Percentiles rank a stretch among this genome's conserved stretches.
phyloP scores from a whole-genome alignment of 371 early-diverging fungal species.

The Catenaria anguillulae region DNA sequence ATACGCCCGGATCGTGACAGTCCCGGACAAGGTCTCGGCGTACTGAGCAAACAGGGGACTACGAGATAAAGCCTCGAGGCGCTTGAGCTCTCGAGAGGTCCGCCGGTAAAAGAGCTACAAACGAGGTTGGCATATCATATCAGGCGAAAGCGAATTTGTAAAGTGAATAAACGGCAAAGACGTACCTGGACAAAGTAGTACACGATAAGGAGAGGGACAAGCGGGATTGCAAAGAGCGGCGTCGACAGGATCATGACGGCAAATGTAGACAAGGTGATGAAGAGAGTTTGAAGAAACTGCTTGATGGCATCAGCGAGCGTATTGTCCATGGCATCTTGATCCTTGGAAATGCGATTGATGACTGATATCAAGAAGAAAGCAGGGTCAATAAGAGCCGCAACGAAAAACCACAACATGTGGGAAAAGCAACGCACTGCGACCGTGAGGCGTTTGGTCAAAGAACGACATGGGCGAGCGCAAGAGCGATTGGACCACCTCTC shows the following conservation, averaged over 20 bases:
- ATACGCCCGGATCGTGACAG: conserved; percentile 70
- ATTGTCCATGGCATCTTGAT: too few species aligned
- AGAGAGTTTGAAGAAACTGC: conserved; percentile 30
- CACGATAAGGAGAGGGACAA: conserved; percentile 37
- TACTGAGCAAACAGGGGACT: conserved; percentile 65
- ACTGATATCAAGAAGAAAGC: conserved; percentile 79
- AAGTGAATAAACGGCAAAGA: too few species aligned
- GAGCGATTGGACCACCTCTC: conserved; percentile 12
- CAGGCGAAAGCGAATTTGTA: too few species aligned
- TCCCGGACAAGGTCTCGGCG: conserved; percentile 8
- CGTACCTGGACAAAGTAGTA: conserved; percentile 52
- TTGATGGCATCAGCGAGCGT: conserved; percentile 51
- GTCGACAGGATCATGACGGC: conserved; percentile 42
- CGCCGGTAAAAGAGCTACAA: too few species aligned
- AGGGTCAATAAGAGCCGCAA: too few species aligned
- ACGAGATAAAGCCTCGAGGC: conserved; percentile 58
- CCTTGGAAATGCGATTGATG: conserved; percentile 74
- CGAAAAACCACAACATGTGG: conserved; percentile 66
- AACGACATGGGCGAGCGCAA: conserved; percentile 74
- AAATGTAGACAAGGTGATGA: conserved; percentile 46
- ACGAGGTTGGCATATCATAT: too few species aligned
- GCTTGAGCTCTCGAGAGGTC: conserved; percentile 63
- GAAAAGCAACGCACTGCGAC: conserved; percentile 82
- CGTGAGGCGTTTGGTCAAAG: conserved; percentile 76
- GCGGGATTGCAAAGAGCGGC: conserved; percentile 37